Evolutionary conservation across 2,329 filamentous ascomycete genomes (phyloP).

Genomic region (Bipolaris cookei): DNA sequence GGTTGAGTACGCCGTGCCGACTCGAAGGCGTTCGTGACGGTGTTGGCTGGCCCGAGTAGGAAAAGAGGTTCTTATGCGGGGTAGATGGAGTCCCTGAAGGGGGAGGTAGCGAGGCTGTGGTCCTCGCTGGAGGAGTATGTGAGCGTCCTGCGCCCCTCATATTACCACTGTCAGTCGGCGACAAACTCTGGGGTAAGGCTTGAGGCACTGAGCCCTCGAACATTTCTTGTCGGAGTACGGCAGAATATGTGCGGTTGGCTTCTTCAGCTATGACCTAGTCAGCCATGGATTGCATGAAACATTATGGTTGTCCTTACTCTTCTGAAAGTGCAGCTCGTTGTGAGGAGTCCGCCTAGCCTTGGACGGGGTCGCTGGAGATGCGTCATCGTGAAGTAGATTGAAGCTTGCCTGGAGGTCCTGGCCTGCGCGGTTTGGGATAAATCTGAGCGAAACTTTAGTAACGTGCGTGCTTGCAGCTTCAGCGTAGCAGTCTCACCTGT

Average conservation of each 20-base stretch:
- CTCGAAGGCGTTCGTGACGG: slow-evolving; percentile 89
- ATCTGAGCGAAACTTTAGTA: slow-evolving; percentile 61
- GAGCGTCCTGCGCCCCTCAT: slow-evolving; percentile 72
- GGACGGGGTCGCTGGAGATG: slow-evolving; percentile 88
- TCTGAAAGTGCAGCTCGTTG: slow-evolving; percentile 92
- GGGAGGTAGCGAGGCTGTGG: slow-evolving; percentile 68
- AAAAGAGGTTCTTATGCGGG: slow-evolving; percentile 96
- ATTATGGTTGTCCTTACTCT: slow-evolving; percentile 58
- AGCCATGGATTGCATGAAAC: slow-evolving; percentile 8
- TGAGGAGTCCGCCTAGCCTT: slow-evolving; percentile 83
- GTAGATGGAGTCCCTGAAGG: slow-evolving; percentile 86
- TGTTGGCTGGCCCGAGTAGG: slow-evolving; percentile 84
- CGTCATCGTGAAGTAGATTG: slow-evolving; percentile 88
- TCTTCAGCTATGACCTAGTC: slow-evolving; percentile 71
- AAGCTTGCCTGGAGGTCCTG: slow-evolving; percentile 94
- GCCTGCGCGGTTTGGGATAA: slow-evolving; percentile 91
- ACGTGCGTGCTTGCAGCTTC: background rate
- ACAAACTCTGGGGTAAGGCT: slow-evolving; percentile 66
- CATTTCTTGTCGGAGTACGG: slow-evolving; percentile 84
- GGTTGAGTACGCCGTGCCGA: slow-evolving; percentile 77
- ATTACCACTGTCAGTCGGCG: slow-evolving; percentile 58
- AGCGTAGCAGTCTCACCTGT: slow-evolving; percentile 44
- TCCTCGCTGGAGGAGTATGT: slow-evolving; percentile 78
- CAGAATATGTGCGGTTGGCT: slow-evolving; percentile 91
- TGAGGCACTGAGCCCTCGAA: slow-evolving; percentile 92